Evolutionary conservation across 2,329 filamentous ascomycete species (phyloP).

Genomic region (Ramichloridium luteum): DNA sequence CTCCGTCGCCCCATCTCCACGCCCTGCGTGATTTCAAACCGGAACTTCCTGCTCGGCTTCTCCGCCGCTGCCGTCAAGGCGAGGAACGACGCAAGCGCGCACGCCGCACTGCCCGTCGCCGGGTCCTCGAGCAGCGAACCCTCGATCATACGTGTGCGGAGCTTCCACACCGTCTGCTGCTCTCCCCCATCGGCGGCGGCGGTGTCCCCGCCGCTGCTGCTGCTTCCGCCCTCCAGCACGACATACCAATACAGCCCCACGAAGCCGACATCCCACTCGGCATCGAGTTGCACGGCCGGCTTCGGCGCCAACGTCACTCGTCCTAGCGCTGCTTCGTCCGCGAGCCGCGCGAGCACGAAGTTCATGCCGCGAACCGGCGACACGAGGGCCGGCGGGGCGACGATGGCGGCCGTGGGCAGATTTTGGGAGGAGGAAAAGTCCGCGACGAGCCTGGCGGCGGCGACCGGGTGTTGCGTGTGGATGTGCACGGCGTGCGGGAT

Average conservation of each 20-base stretch:
- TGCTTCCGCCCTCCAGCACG: not conserved
- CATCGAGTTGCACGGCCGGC: constrained; percentile 18
- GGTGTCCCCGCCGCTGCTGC: constrained; percentile 25
- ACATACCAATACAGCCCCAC: constrained; percentile 31
- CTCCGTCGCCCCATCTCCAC: constrained; percentile 41
- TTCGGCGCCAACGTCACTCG: constrained; percentile 17
- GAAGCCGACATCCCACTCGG: constrained; percentile 37
- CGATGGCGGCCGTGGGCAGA: constrained; percentile 7
- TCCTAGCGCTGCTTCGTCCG: constrained; percentile 46
- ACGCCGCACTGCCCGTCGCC: constrained; percentile 40
- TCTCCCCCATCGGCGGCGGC: constrained; percentile 16
- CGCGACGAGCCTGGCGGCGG: constrained; percentile 8
- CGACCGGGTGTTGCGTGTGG: constrained; percentile 33
- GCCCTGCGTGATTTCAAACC: constrained; percentile 36
- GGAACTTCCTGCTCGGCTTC: constrained; percentile 17
- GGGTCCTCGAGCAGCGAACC: constrained; percentile 35
- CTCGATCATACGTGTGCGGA: constrained; percentile 52
- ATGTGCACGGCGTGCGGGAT: constrained; percentile 58
- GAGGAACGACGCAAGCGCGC: constrained; percentile 33
- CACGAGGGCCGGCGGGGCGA: constrained; percentile 19
- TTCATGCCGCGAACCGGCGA: constrained; percentile 60
- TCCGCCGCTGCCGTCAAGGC: constrained; percentile 31
- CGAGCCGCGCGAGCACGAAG: constrained; percentile 54
- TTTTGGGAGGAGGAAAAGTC: constrained; percentile 3
- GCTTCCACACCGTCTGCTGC: constrained; percentile 12